Evolutionary conservation across 495 filamentous ascomycete genomes (phyloP).

Genomic region (Chlorociboria aeruginascens): DNA sequence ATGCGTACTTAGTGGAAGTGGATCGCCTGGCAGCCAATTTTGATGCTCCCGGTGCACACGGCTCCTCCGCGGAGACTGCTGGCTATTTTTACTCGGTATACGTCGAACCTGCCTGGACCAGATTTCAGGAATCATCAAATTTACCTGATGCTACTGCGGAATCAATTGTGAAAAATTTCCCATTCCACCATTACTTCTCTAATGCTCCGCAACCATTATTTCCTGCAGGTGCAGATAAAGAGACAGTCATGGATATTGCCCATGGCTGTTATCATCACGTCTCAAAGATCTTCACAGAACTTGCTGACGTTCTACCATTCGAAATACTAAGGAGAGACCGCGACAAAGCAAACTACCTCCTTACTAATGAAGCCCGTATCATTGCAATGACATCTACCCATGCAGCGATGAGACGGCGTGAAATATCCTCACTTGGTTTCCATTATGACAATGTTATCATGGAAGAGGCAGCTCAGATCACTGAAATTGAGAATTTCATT

Average conservation of each 20-base stretch:
- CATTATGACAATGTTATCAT: conserved; percentile 96
- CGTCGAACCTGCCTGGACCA: conserved; percentile 76
- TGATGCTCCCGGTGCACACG: conserved; percentile 79
- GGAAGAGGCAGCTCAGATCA: conserved; percentile 98
- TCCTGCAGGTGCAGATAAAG: conserved; percentile 45
- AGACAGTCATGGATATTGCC: conserved; percentile 63
- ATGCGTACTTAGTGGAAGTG: conserved; percentile 69
- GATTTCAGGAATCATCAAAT: conserved; percentile 56
- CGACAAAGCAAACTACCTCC: conserved; percentile 90
- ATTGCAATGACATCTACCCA: conserved; percentile 98
- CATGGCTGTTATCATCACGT: conserved; percentile 86
- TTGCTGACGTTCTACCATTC: conserved; percentile 90
- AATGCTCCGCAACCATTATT: conserved; percentile 84
- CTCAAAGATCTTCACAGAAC: conserved; percentile 79
- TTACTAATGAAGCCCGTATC: conserved; percentile 88
- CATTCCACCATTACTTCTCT: conserved; percentile 82
- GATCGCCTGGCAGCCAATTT: conserved; percentile 74
- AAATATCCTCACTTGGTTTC: conserved; percentile 86
- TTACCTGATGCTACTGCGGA: conserved; percentile 40
- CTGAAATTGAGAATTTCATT: conserved; percentile 95
- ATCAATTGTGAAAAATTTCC: conserved; percentile 61
- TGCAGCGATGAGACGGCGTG: conserved; percentile 90
- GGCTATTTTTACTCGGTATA: conserved; percentile 93
- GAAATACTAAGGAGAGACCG: conserved; percentile 79
- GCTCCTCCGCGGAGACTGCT: conserved; percentile 90